Conservation (phyloP, 2,329 filamentous ascomycete species). For the Fusarium aywerte region DNA sequence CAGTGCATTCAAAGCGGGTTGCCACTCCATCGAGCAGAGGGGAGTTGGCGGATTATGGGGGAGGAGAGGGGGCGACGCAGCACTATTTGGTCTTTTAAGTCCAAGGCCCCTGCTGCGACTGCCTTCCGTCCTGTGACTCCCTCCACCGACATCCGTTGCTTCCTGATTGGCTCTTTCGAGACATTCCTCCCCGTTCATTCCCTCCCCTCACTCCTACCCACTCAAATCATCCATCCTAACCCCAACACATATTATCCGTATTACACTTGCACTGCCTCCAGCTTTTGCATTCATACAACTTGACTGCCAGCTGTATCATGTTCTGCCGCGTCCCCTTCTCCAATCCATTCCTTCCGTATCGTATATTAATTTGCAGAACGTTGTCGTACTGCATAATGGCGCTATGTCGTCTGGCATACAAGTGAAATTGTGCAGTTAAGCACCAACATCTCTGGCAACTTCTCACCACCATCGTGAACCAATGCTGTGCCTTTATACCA, state of each 20-base stretch:
- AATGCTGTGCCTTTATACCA: background rate
- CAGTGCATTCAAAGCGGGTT: slow-evolving; percentile 1
- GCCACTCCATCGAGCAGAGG: slow-evolving; percentile 29
- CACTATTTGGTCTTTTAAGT: slow-evolving; percentile 68
- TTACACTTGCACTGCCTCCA: slow-evolving; percentile 20
- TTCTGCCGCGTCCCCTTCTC: background rate
- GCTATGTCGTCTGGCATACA: background rate
- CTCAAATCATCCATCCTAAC: slow-evolving; percentile 24
- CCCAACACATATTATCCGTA: slow-evolving; percentile 12
- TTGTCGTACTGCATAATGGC: background rate
- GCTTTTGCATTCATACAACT: background rate
- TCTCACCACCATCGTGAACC: background rate
- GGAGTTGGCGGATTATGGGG: slow-evolving; percentile 46
- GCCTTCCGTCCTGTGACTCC: slow-evolving; percentile 38
- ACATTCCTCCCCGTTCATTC: slow-evolving; percentile 17
- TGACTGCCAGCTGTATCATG: background rate
- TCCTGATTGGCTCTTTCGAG: slow-evolving; percentile 39
- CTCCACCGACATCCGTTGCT: slow-evolving; percentile 22
- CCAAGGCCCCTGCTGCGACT: slow-evolving; percentile 46
- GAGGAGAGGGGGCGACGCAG: slow-evolving; percentile 58
- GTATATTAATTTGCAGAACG: background rate
- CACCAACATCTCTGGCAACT: background rate
- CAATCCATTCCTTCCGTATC: background rate
- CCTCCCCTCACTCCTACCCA: background rate
- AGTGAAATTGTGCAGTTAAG: background rate